Evolutionary conservation across 2,329 filamentous ascomycete species (phyloP).

Genomic region (Colletotrichum sp.): DNA sequence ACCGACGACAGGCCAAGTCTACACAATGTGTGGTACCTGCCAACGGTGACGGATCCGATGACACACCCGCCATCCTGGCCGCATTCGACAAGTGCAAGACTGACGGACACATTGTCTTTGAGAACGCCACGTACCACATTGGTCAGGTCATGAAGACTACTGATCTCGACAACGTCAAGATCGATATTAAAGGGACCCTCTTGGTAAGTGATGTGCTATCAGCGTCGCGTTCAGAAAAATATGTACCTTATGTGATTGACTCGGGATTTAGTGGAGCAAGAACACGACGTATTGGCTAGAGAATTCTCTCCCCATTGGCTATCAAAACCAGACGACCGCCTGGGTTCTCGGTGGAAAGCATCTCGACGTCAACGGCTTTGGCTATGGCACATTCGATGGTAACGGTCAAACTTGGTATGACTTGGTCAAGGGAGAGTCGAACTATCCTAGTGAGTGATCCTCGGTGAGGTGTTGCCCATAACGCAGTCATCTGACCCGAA

Average conservation of each 20-base stretch:
- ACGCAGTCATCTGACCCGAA: background rate
- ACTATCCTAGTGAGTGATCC: background rate
- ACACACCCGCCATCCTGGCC: background rate
- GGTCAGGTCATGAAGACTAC: background rate
- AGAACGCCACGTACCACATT: background rate
- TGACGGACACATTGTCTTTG: background rate
- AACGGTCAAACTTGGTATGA: conserved; percentile 1
- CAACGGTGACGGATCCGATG: background rate
- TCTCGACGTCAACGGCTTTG: background rate
- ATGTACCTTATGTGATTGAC: background rate
- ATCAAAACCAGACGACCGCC: background rate
- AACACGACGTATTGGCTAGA: background rate
- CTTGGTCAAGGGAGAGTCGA: background rate
- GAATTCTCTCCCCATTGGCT: background rate
- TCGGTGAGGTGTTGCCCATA: background rate
- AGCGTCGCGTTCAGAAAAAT: background rate
- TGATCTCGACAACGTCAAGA: background rate
- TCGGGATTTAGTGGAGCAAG: background rate
- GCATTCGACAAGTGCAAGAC: background rate
- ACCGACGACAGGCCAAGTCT: background rate
- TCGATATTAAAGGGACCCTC: background rate
- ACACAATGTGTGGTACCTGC: background rate
- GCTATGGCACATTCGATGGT: background rate
- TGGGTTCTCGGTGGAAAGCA: background rate
- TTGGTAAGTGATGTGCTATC: background rate